Percentiles rank a stretch among this genome's conserved stretches.
Evolutionary conservation across 257 asterid genomes (phyloP).

Genomic region (Datura wrightii): DNA sequence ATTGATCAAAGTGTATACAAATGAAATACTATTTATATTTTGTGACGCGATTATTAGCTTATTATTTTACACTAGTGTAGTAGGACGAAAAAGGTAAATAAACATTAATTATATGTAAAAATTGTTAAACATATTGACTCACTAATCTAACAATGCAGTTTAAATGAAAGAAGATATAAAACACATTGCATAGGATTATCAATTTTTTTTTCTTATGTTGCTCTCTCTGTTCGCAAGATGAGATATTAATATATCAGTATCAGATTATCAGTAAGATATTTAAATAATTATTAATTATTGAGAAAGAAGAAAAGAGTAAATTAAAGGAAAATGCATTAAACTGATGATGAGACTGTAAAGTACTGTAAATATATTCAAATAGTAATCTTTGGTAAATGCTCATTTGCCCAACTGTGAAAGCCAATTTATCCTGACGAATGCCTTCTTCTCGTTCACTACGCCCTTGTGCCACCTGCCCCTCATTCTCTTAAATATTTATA

Average conservation of each 20-base stretch:
- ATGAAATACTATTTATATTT: background rate
- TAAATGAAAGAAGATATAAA: background rate
- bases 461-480: slow-evolving; percentile 62
- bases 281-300: too few relatives aligned
- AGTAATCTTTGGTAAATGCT: slow-evolving; percentile 45
- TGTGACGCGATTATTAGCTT: background rate
- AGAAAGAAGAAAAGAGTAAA: too few relatives aligned
- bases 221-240: background rate
- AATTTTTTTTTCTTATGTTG: background rate
- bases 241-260: background rate
- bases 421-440: slow-evolving; percentile 62
- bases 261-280: too few relatives aligned
- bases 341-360: too few relatives aligned
- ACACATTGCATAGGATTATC: background rate
- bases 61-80: background rate
- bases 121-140: background rate
- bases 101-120: background rate
- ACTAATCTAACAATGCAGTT: background rate
- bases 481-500: slow-evolving; percentile 20
- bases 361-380: too few relatives aligned
- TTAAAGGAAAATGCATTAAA: too few relatives aligned
- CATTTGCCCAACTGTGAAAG: slow-evolving; percentile 54
- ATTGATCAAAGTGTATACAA: background rate
- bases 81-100: background rate
- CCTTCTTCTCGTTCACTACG: slow-evolving; percentile 66